Evolutionary conservation across 2,329 filamentous ascomycete species (phyloP), one percentile per base, ranked within the genome.

Genomic region (Neonectria ditissima): DNA sequence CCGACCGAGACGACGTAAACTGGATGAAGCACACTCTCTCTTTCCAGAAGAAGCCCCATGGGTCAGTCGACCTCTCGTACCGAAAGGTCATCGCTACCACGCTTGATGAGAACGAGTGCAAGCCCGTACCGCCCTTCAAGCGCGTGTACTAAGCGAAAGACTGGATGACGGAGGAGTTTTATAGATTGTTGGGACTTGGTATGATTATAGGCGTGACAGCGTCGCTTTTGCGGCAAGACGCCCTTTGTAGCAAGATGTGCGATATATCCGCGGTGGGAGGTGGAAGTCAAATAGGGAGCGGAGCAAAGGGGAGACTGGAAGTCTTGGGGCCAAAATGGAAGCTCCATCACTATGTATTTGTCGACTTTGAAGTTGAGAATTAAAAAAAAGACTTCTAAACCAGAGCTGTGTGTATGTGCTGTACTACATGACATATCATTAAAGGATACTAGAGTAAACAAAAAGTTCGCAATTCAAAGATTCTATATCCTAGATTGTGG

Each of bases 11-110:
- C 78, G 96, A 99, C 78, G 86, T 90, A 81, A 91, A 97, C 81
- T 98, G 95, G 95, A 97, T 97, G 95, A 98, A 98, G 91, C 96
- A 99, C 88, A 97, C 93, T 48, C 88, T 99, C 66, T 93, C 91
- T 71, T 99, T 91, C 91, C 96, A 99, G 87, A 97, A 93, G 91
- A 80, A 90, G 78, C 92, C 94, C 34, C 95, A 98, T 76, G 92
- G 91, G 77, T 89, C 93, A 83, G 89, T 96, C 59, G 91, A 98
- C 66, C 85, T 98, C 68, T 85, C 88, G 67, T 98, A 98, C 88
- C 89, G 96, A 80, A 85, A 86, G 69, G 96, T 99, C 66, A 91
- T 92, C 67, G 86, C 86, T 71, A 90, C 87, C 67, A 98, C 96
- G 26, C 85, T 99, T 72, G 96, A 98, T 76, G 94, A 97, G 88